Conservation (phyloP, 208 protist species). For the Herpetomonas samuelpessoai region DNA sequence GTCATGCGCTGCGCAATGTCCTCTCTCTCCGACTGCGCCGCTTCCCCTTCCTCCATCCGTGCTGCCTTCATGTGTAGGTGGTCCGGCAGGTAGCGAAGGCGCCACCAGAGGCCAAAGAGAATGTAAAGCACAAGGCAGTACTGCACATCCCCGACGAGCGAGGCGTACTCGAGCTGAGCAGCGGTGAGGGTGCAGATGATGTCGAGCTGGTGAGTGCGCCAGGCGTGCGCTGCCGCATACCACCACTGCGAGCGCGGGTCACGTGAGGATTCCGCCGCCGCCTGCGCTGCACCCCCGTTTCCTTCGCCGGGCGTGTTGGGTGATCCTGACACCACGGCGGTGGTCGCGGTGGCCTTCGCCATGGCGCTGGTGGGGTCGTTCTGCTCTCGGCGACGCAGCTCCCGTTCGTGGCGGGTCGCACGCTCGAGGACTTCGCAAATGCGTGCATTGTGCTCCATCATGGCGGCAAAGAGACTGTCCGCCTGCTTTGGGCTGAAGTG, state of each 20-base stretch:
- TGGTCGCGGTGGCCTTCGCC: neutral
- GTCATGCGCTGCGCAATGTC: too few relatives aligned
- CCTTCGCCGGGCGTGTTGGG: neutral
- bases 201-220: constrained; percentile 48
- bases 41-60: neutral
- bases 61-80: neutral
- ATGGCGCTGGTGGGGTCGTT: neutral
- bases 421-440: constrained; percentile 24
- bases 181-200: constrained; percentile 54
- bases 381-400: constrained; percentile 5
- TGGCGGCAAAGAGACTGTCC: constrained; percentile 35
- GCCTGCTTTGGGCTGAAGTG: constrained; percentile 23
- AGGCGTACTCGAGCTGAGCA: constrained; percentile 67
- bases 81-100: constrained; percentile 37
- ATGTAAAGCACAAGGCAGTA: constrained; percentile 76
- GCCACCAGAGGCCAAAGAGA: constrained; percentile 81
- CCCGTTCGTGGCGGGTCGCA: neutral
- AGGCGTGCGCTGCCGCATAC: constrained; percentile 57
- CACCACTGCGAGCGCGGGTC: constrained; percentile 68
- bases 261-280: constrained; percentile 3
- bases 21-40: too few relatives aligned
- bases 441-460: constrained; percentile 48
- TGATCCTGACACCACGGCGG: neutral
- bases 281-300: constrained; percentile 2
- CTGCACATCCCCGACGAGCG: constrained; percentile 81